These are phyloP conservation scores for Quercus alba DNA, from an alignment of 306 rosid species.

Conservation along the genomic window DNA sequence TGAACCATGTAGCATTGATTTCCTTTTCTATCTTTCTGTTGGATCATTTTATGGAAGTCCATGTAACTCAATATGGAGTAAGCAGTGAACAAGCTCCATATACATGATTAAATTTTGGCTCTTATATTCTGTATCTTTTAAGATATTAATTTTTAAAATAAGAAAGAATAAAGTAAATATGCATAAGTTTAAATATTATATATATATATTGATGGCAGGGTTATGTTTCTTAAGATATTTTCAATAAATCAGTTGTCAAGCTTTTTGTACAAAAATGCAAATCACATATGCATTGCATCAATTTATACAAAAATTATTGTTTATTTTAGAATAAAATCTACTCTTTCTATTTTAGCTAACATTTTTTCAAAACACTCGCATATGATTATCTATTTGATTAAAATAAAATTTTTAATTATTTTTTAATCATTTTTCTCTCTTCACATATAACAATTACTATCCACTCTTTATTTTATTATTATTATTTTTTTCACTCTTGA, in stretches of 20 bases:
- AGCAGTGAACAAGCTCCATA: not conserved
- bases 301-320: too few relatives aligned
- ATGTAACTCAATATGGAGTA: not conserved
- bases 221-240: slow-evolving; percentile 86
- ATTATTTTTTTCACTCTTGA: too few relatives aligned
- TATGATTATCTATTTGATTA: too few relatives aligned
- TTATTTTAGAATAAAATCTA: too few relatives aligned
- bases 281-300: too few relatives aligned
- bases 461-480: too few relatives aligned
- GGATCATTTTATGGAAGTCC: not conserved
- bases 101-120: too few relatives aligned
- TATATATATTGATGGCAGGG: slow-evolving; percentile 54
- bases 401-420: too few relatives aligned
- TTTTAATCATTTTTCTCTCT: too few relatives aligned
- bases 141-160: not conserved
- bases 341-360: too few relatives aligned
- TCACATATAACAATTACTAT: too few relatives aligned
- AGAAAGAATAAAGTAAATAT: not conserved
- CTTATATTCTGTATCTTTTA: not conserved
- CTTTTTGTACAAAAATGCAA: slow-evolving; percentile 35
- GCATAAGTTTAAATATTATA: slow-evolving; percentile 6
- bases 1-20: not conserved
- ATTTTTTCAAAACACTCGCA: too few relatives aligned
- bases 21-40: not conserved
- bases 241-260: slow-evolving; percentile 76